Conservation (phyloP, 2,329 filamentous ascomycete genomes). For the Bipolaris cookei region DNA sequence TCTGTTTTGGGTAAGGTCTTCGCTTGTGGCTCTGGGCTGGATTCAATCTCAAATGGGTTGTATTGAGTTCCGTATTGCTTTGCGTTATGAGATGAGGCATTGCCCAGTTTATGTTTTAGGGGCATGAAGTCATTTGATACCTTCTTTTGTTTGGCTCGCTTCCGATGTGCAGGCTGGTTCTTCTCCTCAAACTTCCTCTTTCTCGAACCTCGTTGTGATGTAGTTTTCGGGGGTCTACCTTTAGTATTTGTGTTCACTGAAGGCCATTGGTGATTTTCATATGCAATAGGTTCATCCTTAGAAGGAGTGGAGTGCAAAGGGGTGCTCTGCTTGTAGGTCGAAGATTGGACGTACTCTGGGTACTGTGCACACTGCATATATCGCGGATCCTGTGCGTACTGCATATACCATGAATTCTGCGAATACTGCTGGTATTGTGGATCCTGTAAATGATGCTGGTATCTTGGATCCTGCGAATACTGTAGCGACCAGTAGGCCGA, state of each 20-base stretch:
- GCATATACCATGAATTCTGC: too few species aligned
- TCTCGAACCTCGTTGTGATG: background rate
- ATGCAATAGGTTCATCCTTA: background rate
- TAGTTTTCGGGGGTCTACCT: slow-evolving; percentile 1
- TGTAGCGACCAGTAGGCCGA: background rate
- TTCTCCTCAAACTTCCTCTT: slow-evolving; percentile 19
- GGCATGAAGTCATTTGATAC: background rate
- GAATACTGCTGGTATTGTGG: too few species aligned
- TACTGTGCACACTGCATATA: too few species aligned
- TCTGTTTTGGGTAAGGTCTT: background rate
- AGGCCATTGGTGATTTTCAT: background rate
- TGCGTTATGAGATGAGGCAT: background rate
- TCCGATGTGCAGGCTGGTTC: background rate
- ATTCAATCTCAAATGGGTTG: slow-evolving; percentile 20
- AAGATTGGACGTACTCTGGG: too few species aligned
- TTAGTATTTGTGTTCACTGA: background rate
- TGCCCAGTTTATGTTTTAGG: background rate
- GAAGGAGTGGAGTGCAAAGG: slow-evolving; percentile 1
- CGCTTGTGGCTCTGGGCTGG: slow-evolving; percentile 20
- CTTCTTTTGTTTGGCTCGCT: slow-evolving; percentile 1
- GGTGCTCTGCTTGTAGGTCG: slow-evolving; percentile 1
- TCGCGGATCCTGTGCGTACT: too few species aligned
- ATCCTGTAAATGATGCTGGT: too few species aligned
- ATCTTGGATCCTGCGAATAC: too few species aligned
- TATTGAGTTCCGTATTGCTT: slow-evolving; percentile 17